Percentiles rank a stretch among this genome's conserved stretches.
Evolutionary conservation across 495 filamentous ascomycete species (phyloP).

Genomic region (Glutinoglossum americanum): DNA sequence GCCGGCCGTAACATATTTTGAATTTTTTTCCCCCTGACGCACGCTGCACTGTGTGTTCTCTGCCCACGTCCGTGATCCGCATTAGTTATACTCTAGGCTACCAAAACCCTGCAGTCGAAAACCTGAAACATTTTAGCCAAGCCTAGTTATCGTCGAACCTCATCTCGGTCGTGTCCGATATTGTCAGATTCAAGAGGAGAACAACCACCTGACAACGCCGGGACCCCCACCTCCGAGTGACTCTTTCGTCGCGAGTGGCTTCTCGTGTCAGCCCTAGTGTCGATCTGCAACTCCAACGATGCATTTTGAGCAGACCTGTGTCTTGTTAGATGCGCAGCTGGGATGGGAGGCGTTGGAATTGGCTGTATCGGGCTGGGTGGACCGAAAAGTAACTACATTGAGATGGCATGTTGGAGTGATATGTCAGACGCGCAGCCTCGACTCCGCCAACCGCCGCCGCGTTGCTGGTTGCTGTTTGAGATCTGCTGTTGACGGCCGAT

Average conservation of each 20-base stretch:
- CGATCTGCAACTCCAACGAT: neutral
- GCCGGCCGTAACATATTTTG: too few species aligned
- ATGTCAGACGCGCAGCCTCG: neutral
- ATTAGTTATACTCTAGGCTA: too few species aligned
- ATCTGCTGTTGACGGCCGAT: neutral
- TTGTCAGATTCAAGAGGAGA: neutral
- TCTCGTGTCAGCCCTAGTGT: neutral
- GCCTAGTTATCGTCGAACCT: neutral
- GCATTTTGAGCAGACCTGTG: neutral
- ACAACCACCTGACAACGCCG: neutral
- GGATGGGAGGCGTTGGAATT: neutral
- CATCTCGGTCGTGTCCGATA: neutral
- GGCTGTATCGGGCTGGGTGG: neutral
- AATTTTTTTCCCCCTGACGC: too few species aligned
- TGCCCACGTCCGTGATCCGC: too few species aligned
- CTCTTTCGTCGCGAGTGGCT: neutral
- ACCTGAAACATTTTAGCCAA: too few species aligned
- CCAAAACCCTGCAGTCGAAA: too few species aligned
- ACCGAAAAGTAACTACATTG: neutral
- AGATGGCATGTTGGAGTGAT: neutral
- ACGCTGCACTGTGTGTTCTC: too few species aligned
- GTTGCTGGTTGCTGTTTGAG: neutral
- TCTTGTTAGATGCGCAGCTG: neutral
- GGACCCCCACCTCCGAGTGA: neutral
- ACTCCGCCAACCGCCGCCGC: neutral